Conservation (phyloP, 345 rosid genomes). For the Brassica carinata region DNA sequence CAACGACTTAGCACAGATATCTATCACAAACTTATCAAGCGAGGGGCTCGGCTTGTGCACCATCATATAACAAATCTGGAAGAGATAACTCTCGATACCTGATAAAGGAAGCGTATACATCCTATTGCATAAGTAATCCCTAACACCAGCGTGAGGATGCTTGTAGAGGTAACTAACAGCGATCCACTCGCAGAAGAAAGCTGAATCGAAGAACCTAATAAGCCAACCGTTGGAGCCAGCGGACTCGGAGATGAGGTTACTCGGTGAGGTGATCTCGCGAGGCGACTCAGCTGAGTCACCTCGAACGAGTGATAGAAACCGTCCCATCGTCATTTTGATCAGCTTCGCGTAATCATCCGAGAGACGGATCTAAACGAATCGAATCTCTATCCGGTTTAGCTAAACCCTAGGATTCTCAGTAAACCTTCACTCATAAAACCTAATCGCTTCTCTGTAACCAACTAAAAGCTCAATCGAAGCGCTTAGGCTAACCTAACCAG, state of each 20-base stretch:
- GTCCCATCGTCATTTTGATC: slow-evolving; percentile 2
- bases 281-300: not conserved
- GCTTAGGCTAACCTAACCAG: slow-evolving; percentile 22
- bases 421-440: slow-evolving; percentile 36
- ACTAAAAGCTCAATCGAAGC: slow-evolving; percentile 24
- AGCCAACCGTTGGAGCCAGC: slow-evolving; percentile 98
- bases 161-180: slow-evolving; percentile 98
- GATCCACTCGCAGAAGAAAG: slow-evolving; percentile 99
- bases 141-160: slow-evolving; percentile 90
- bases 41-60: slow-evolving; percentile 98
- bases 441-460: slow-evolving; percentile 6
- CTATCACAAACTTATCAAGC: slow-evolving; percentile 93
- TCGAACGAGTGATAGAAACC: not conserved
- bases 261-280: slow-evolving; percentile 31
- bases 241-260: slow-evolving; percentile 63
- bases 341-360: not conserved
- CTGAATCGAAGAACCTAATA: slow-evolving; percentile 92
- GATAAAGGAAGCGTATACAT: slow-evolving; percentile 92
- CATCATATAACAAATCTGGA: slow-evolving; percentile 92
- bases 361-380: not conserved
- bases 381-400: slow-evolving; percentile 25
- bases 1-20: slow-evolving; percentile 78
- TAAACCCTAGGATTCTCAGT: slow-evolving; percentile 32
- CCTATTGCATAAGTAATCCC: slow-evolving; percentile 95
- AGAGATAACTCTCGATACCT: slow-evolving; percentile 92